Base-by-base conservation (phyloP, 495 filamentous ascomycete genomes). In the Neurospora sp. region DNA sequence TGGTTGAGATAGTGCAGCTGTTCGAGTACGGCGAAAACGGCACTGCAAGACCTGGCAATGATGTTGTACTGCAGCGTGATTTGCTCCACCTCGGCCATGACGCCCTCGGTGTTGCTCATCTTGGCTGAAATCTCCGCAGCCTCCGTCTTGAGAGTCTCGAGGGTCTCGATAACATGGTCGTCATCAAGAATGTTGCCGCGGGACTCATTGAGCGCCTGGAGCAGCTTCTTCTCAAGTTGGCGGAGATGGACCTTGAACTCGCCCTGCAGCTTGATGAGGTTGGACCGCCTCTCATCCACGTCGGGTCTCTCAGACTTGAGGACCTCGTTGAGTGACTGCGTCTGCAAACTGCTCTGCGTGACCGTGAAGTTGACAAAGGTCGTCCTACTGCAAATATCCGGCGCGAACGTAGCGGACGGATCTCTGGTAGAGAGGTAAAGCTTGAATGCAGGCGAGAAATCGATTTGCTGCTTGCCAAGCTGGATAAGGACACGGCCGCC, bases 361-460 rank as follows among this genome's bases (percentile, higher is more conserved):
- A 99, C 94, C 3, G 96, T 98, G 78, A 99, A 99, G 82, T 99
- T 99, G 86, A 99, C 96, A 82, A 99, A 96, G 0, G 96, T 99
- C 14, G 96, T 98, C 73, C 96, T 89, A 87, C 93, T 96, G 89
- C 96, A 99, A 69, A 99, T 92, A 83, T 99, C 96, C 4, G 96
- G 96, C n/a, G 96, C 90, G 83, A 99, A 99, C 10, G 90, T 91
- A 7, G 96, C 96, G 69, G 96, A 98, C 5, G 96, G 96, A 86
- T 99, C 96, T 76, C 94, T 86, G 2, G 96, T 99, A 1, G 94
- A 97, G 71, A 99, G 85, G 83, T 95, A 99, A 44, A 99, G 87
- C 81, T 91, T 95, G 88, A 99, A 99, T 3, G 94, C 89, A 12
- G 96, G 96, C 62, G 96, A 99, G 83, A 99, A 98, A 83, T 99